Base-by-base conservation (phyloP, 2,329 filamentous ascomycete species). In the Stagonosporopsis rhizophila region DNA sequence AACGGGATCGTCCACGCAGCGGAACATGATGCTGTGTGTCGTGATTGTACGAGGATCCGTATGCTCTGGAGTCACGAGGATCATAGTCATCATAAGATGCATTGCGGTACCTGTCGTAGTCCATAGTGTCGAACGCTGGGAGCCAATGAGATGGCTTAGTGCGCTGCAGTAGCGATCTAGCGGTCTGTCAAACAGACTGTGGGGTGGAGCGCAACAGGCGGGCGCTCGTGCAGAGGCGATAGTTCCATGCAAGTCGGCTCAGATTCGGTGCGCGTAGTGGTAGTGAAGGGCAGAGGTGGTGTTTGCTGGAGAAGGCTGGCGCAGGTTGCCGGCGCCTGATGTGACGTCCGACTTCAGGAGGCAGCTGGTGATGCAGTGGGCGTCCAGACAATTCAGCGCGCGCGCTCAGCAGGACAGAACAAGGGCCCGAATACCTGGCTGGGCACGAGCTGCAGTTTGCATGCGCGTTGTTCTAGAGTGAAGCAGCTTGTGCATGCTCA, bases 41-140 rank as follows among this genome's bases (percentile, higher is more conserved):
- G 56, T 64, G 73, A 62, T 58, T 47, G 58, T 70, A 60, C 44
- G 68, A 59, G 25, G 68, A 56, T 23, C 44, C 39, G 17, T 61
- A 56, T 27, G 48, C 44, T 50, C 52, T 48, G 27, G 44, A 52
- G 34, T 68, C 62, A 58, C 54, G 55, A 40, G 50, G 38, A 30
- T 44, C 41, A 27, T 47, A 51, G 37, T 54, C 51, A 42, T 51
- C 38, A 52, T 60, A 60, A 22, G 59, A 45, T 23, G 59, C 56
- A 61, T 46, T 61, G 64, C 75, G 75, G 60, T 77, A 78, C 55
- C 72, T 73, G 69, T 80, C 75, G 70, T 80, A 79, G 38, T 58
- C 54, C 54, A 58, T 58, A 1, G 38, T 38, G 32, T 39, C 32
- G 28, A 52, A 37, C 17, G 49, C 32, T 41, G 40, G 15, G 17